Evolutionary conservation across 768 basidiomycete species (phyloP), one percentile per base, ranked within the genome.

Genomic region (Saitozyma podzolica): DNA sequence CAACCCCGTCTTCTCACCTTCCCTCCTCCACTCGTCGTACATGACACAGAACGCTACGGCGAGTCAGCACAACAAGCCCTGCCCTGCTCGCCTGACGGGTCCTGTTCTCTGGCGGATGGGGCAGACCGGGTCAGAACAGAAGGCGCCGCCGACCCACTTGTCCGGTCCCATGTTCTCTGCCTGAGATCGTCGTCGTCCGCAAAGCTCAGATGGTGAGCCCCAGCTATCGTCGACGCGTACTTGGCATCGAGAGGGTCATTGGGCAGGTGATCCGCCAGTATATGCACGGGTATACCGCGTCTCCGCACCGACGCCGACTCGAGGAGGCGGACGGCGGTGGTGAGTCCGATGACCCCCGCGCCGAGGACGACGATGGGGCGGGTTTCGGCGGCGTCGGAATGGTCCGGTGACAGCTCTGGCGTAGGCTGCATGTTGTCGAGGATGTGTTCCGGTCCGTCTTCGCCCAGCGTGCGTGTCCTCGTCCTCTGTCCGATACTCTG

Each of bases 161-260:
- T 42, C 48, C 61, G 42, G 59, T 80, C 79, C 61, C 74, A 69
- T 8, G 49, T 56, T 4, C 68, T 49, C 66, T 80, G 80, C 1
- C 72, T 47, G 45, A 57, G 63, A 66, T 80, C 78, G 20, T 55
- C 63, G 42, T 76, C 67, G 48, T 65, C 78, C 1, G 80, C 79
- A 64, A 78, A 78, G 50, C 72, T 73, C 40, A 81, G 67, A 61
- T 81, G 80, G 64, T 81, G 80, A 0, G 79, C 80, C 2, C 77
- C 78, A 40, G 79, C 79, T 0, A 73, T 71, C 0, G 73, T 67
- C 9, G 54, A 62, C 8, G 79, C 74, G 54, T 76, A 80, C 5
- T 55, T 62, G 0, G 78, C 48, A 29, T 62, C 61, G 8, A 77
- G 65, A 0, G 69, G 58, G 56, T 81, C 80, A 17, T 68, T 62